These are phyloP conservation scores for Suillus tomentosus DNA, from an alignment of 768 basidiomycete genomes.

Conservation along the genomic window DNA sequence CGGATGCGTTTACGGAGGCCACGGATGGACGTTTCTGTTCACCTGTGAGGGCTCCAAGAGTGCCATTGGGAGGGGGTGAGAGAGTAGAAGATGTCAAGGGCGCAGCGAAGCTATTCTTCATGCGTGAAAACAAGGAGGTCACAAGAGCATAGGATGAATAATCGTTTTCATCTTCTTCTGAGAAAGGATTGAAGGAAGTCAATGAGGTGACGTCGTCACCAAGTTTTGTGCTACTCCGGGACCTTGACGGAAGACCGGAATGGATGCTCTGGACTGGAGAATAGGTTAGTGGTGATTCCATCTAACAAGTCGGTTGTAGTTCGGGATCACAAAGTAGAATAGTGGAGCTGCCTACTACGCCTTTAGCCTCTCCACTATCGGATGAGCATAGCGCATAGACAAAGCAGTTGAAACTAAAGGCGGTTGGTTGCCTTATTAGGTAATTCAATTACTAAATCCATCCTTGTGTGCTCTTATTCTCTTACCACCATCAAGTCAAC, in stretches of 20 bases:
- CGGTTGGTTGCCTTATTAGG: background rate
- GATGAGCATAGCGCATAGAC: background rate
- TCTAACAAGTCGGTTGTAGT: constrained; percentile 11
- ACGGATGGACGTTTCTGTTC: constrained; percentile 67
- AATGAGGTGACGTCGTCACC: constrained; percentile 67
- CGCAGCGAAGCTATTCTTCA: constrained; percentile 77
- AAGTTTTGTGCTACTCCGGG: constrained; percentile 60
- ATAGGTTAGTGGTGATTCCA: constrained; percentile 37
- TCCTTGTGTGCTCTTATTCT: background rate
- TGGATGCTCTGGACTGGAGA: constrained; percentile 32
- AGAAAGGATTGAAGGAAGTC: constrained; percentile 89
- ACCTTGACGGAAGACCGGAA: constrained; percentile 52
- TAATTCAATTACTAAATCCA: background rate
- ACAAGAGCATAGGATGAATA: constrained; percentile 85
- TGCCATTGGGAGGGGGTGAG: constrained; percentile 36
- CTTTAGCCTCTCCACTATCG: background rate
- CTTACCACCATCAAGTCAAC: too few relatives aligned
- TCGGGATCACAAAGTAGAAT: background rate
- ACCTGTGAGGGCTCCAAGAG: constrained; percentile 31
- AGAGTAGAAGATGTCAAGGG: constrained; percentile 58
- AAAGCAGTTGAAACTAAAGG: too few relatives aligned
- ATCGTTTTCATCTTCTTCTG: constrained; percentile 91
- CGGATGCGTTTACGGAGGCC: constrained; percentile 42
- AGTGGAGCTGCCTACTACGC: background rate
- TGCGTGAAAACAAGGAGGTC: constrained; percentile 74